These are phyloP conservation scores for Earliella scabrosa DNA, from an alignment of 1,284 basidiomycete species.

Conservation along the genomic window DNA sequence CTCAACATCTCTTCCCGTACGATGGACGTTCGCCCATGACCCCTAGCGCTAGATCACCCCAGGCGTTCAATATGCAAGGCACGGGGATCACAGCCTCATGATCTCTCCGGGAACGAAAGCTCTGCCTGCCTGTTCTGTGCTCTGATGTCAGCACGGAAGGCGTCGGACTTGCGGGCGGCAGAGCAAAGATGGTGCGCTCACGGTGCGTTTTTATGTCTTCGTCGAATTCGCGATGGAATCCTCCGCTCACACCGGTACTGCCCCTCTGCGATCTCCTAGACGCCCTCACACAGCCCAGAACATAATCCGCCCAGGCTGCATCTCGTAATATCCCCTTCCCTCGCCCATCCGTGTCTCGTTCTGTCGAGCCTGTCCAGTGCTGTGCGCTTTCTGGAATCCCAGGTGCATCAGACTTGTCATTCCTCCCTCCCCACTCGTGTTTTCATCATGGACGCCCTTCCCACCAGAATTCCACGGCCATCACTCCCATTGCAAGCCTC, in stretches of 20 bases:
- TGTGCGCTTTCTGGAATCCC: constrained; percentile 21
- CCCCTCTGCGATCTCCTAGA: neutral
- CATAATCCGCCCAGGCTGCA: neutral
- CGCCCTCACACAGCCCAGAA: constrained; percentile 14
- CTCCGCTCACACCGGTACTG: constrained; percentile 8
- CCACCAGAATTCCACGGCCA: constrained; percentile 21
- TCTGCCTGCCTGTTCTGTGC: constrained; percentile 1
- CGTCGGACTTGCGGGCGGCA: constrained; percentile 10
- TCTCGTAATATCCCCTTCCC: constrained; percentile 6
- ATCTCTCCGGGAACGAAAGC: neutral
- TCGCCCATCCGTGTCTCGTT: neutral
- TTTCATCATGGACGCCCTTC: constrained; percentile 21
- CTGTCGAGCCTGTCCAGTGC: constrained; percentile 5
- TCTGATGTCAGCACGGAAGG: constrained; percentile 9
- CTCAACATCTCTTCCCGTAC: constrained; percentile 1
- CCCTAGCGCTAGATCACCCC: neutral
- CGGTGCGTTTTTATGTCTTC: neutral
- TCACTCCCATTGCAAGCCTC: constrained; percentile 10
- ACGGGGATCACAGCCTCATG: constrained; percentile 6
- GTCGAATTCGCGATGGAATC: constrained; percentile 9
- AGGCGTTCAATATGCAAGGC: constrained; percentile 9
- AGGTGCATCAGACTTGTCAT: constrained; percentile 10
- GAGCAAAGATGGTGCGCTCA: neutral
- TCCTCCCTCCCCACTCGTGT: constrained; percentile 21
- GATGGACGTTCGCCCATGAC: neutral